phyloP scores from a whole-genome alignment of 768 basidiomycete genomes.

The Hortiboletus campestris region DNA sequence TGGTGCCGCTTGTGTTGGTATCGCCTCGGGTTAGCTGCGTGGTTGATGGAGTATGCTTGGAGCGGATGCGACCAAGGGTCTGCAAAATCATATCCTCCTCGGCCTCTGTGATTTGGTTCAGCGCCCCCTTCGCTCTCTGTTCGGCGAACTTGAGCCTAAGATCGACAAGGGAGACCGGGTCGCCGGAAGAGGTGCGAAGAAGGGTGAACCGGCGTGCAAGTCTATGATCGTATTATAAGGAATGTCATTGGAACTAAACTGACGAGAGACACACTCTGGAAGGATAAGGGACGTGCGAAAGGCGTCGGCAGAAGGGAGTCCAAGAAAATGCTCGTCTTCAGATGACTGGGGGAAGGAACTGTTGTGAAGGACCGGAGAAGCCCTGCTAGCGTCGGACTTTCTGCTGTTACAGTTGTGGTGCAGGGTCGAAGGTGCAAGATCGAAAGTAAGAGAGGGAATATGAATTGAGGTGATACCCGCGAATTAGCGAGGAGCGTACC shows the following conservation, averaged over 20 bases:
- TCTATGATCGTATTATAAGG: slow-evolving; percentile 40
- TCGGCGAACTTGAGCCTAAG: slow-evolving; percentile 68
- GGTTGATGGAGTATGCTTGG: slow-evolving; percentile 29
- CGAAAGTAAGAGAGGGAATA: slow-evolving; percentile 16
- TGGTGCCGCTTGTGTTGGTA: slow-evolving; percentile 11
- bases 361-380: slow-evolving; percentile 39
- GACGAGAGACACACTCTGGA: slow-evolving; percentile 63
- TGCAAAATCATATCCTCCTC: slow-evolving; percentile 85
- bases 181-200: slow-evolving; percentile 65
- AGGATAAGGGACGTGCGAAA: slow-evolving; percentile 87
- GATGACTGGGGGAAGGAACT: slow-evolving; percentile 30
- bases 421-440: slow-evolving; percentile 25
- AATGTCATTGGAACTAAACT: background rate
- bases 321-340: slow-evolving; percentile 44
- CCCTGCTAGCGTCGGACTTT: slow-evolving; percentile 67
- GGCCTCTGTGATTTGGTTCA: slow-evolving; percentile 71
- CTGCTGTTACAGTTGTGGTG: slow-evolving; percentile 57
- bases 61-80: slow-evolving; percentile 56
- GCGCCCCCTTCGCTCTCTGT: slow-evolving; percentile 68
- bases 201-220: slow-evolving; percentile 81
- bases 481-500: slow-evolving; percentile 52
- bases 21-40: slow-evolving; percentile 18
- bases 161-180: slow-evolving; percentile 62
- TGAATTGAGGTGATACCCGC: slow-evolving; percentile 27
- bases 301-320: slow-evolving; percentile 66